Conservation (phyloP, 495 filamentous ascomycete genomes). For the Saxophila tyrrhenica region DNA sequence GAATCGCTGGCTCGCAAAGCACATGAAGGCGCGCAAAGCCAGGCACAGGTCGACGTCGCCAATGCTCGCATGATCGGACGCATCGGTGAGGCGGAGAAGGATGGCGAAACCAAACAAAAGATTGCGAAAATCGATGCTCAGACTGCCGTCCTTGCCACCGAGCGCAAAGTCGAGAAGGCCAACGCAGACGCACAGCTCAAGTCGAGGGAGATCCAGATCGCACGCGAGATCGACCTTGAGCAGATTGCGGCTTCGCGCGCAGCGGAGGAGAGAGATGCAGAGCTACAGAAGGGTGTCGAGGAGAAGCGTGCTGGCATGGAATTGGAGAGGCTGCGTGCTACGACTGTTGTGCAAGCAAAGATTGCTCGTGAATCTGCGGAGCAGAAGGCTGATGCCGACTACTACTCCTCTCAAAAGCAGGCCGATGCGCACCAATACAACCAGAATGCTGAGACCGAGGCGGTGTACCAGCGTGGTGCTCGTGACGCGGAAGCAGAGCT, state of each 20-base stretch:
- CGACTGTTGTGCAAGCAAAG: constrained; percentile 64
- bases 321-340: constrained; percentile 62
- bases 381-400: constrained; percentile 58
- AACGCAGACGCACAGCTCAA: constrained; percentile 61
- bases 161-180: constrained; percentile 70
- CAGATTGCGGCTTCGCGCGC: constrained; percentile 59
- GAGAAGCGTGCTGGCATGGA: constrained; percentile 64
- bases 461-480: constrained; percentile 14
- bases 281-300: constrained; percentile 64
- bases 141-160: constrained; percentile 70
- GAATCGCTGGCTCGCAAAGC: constrained; percentile 65
- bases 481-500: constrained; percentile 26
- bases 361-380: constrained; percentile 61
- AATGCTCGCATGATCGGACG: constrained; percentile 67
- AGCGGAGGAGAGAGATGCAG: constrained; percentile 61
- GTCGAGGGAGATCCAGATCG: constrained; percentile 57
- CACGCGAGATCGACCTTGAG: constrained; percentile 57
- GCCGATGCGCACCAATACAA: constrained; percentile 55
- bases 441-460: constrained; percentile 28
- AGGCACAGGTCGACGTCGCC: constrained; percentile 67
- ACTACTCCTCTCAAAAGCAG: constrained; percentile 52
- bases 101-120: constrained; percentile 64
- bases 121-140: constrained; percentile 73
- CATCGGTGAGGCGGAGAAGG: constrained; percentile 67
- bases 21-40: constrained; percentile 71